Base-by-base conservation (phyloP, 768 basidiomycete species). In the Mycena vitilis region DNA sequence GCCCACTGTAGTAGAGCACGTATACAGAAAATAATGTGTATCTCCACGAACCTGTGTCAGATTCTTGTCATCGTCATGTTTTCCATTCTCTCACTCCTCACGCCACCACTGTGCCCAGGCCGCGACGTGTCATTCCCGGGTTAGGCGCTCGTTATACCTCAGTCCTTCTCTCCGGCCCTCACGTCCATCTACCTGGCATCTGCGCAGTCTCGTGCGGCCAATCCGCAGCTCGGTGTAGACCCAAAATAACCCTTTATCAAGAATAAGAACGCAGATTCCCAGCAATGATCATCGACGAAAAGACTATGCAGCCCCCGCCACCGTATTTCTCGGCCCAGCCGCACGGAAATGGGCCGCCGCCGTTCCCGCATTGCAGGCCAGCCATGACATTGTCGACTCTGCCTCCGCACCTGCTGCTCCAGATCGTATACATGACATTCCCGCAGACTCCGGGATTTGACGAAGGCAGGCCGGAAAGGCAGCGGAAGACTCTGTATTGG, bases 401-500 rank as follows among this genome's bases (percentile, higher is more conserved):
- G 0, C 89, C 92, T 0, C 72, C 89, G 0, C 87, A 93, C 69
- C 75, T 95, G 25, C 82, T 94, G 5, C 85, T 95, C 55, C 85
- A 90, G 57, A 85, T 94, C 58, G 86, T 95, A 5, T 87, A 91
- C 75, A 78, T 82, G 71, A 86, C 87, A 2, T 92, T 94, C 73
- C 88, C 90, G 1, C 82, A 81, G 59, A 75, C 77, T 2, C 67
- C 74, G 44, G 74, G 73, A 13, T 66, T 78, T n/a, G 80, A 84
- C 72, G 75, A 83, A 56, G 81, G 82, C 36, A 81, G 78, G 52
- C 69, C 83, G 2, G 86, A 88, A 73, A 80, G 83, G 18, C 91
- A 91, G 75, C 82, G 92, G 45, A 87, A 87, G 81, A 89, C 86
- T 0, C 82, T 94, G 12, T 88, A 91, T 60, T 95, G 94, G 94